A percentile compares a stretch with the other conserved stretches of the same genome.
phyloP scores from a whole-genome alignment of 305 asterid species.

The Fraxinus angustifolia region DNA sequence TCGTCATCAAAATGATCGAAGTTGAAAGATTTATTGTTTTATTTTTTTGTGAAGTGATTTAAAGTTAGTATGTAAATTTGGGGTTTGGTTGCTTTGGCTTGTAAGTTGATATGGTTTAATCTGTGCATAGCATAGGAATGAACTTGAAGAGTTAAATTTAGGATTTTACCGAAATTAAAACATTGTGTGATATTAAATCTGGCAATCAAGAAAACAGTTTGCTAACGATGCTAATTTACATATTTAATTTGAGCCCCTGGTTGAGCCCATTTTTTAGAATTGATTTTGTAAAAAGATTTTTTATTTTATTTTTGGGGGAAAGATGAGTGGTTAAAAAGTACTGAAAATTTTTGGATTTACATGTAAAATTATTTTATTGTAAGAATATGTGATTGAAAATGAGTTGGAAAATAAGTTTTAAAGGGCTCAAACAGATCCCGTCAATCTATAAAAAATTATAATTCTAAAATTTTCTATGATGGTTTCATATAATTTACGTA shows the following conservation, averaged over 20 bases:
- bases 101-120: not conserved
- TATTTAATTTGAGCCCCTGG: not conserved
- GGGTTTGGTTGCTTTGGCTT: constrained; percentile 2
- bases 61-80: constrained; percentile 6
- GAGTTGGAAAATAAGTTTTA: too few species aligned
- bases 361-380: not conserved
- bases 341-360: not conserved
- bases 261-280: not conserved
- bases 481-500: not conserved
- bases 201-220: not conserved
- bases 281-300: not conserved
- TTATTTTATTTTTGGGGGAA: not conserved
- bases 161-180: not conserved
- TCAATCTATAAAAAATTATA: not conserved
- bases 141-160: not conserved
- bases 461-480: constrained; percentile 8
- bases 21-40: not conserved
- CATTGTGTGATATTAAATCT: not conserved
- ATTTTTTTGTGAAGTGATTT: not conserved
- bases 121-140: not conserved
- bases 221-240: not conserved
- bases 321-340: not conserved
- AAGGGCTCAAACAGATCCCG: too few species aligned
- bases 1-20: not conserved
- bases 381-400: not conserved